These are phyloP conservation scores for Verticillium klebahnii DNA, from an alignment of 2,329 filamentous ascomycete genomes.

Conservation along the genomic window DNA sequence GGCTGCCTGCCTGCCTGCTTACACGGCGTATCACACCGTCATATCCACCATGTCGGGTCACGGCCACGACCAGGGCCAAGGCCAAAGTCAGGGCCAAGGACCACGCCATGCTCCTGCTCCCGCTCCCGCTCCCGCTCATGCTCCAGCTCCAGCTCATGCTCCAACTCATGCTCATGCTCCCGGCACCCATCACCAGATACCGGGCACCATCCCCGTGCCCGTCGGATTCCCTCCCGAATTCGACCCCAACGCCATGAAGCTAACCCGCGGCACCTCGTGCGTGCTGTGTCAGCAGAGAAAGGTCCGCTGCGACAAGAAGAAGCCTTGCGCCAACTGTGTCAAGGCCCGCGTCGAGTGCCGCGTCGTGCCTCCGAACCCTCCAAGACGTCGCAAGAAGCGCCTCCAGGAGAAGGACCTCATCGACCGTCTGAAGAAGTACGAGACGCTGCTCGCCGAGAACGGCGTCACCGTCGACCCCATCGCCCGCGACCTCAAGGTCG, in stretches of 20 bases:
- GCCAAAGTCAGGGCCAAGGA: neutral
- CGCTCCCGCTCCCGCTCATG: slow-evolving; percentile 17
- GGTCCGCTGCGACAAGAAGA: slow-evolving; percentile 68
- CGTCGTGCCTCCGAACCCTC: slow-evolving; percentile 51
- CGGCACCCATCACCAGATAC: neutral
- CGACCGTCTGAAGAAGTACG: slow-evolving; percentile 65
- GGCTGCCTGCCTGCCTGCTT: neutral
- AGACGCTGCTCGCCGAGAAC: slow-evolving; percentile 59
- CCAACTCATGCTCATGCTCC: slow-evolving; percentile 14
- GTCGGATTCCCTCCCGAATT: slow-evolving; percentile 12
- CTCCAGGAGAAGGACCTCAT: slow-evolving; percentile 68
- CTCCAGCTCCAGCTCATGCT: slow-evolving; percentile 15
- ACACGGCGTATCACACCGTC: neutral
- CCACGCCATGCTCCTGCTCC: slow-evolving; percentile 4
- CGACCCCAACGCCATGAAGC: slow-evolving; percentile 44
- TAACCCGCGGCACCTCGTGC: slow-evolving; percentile 60
- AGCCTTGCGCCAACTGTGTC: slow-evolving; percentile 66
- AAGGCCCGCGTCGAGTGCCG: slow-evolving; percentile 58
- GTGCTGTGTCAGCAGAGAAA: slow-evolving; percentile 73
- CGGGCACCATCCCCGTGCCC: neutral
- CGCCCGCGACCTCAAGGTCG: slow-evolving; percentile 42
- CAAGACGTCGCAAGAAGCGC: slow-evolving; percentile 55
- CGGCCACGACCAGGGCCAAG: neutral
- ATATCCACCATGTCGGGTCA: neutral
- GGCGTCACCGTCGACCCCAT: slow-evolving; percentile 61